phyloP scores from a whole-genome alignment of 176 grass and related monocot genomes.

The Bothriochloa decipiens region DNA sequence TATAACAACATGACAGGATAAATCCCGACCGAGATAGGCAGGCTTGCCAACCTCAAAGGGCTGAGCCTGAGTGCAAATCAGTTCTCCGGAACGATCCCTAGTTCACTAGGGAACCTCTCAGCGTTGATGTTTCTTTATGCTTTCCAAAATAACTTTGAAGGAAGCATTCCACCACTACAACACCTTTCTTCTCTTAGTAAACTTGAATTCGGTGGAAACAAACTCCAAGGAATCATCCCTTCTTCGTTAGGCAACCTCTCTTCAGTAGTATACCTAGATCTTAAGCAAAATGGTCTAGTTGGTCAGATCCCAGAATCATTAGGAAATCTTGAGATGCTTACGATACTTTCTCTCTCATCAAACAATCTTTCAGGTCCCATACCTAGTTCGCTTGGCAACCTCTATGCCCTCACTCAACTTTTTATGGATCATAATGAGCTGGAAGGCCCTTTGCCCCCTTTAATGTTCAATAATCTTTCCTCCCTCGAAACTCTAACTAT shows the following conservation, averaged over 20 bases:
- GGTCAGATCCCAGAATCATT: slow-evolving; percentile 15
- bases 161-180: slow-evolving; percentile 24
- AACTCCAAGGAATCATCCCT: not conserved
- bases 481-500: not conserved
- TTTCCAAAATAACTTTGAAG: not conserved
- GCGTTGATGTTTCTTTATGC: not conserved
- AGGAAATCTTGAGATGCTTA: not conserved
- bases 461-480: not conserved
- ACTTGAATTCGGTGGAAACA: not conserved
- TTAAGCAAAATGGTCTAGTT: not conserved
- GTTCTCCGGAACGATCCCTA: slow-evolving; percentile 12
- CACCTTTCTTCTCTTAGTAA: not conserved
- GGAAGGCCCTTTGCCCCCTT: not conserved
- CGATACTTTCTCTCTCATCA: rapidly evolving
- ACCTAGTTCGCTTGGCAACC: not conserved
- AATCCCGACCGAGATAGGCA: slow-evolving; percentile 1
- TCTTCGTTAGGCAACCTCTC: slow-evolving; percentile 18
- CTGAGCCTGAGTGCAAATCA: not conserved
- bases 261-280: not conserved
- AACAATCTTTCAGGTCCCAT: not conserved
- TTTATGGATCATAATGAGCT: not conserved
- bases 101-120: slow-evolving; percentile 30
- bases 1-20: too few species aligned
- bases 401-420: not conserved
- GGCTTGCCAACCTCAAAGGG: not conserved